These are phyloP conservation scores for Neofusicoccum sp. DNA, from an alignment of 2,329 filamentous ascomycete genomes.

Conservation along the genomic window DNA sequence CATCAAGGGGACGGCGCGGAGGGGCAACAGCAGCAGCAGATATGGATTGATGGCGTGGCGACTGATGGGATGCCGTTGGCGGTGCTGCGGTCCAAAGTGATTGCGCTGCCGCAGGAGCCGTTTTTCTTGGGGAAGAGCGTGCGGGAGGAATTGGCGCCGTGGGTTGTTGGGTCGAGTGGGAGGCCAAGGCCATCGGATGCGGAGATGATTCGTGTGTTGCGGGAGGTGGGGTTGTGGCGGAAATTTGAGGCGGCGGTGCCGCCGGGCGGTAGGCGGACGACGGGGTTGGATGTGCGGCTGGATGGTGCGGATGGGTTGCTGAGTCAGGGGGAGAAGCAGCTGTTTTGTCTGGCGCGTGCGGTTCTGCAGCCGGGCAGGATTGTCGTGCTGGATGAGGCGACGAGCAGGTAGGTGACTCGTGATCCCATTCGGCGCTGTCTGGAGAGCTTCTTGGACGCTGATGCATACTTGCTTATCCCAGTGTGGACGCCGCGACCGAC, in stretches of 20 bases:
- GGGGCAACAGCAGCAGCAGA: constrained; percentile 32
- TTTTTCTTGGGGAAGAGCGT: constrained; percentile 50
- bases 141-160: constrained; percentile 45
- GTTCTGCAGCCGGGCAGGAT: constrained; percentile 47
- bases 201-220: constrained; percentile 24
- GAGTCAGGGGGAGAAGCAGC: constrained; percentile 60
- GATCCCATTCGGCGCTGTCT: neutral
- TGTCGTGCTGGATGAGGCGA: constrained; percentile 38
- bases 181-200: constrained; percentile 20
- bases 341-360: constrained; percentile 65
- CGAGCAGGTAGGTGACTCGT: constrained; percentile 33
- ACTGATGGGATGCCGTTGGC: constrained; percentile 45
- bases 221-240: constrained; percentile 27
- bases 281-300: constrained; percentile 23
- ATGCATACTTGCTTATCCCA: constrained; percentile 27
- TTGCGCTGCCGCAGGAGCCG: constrained; percentile 58
- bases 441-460: neutral
- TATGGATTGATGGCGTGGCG: constrained; percentile 49
- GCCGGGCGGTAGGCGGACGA: neutral
- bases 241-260: constrained; percentile 18
- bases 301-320: constrained; percentile 25
- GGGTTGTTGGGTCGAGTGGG: constrained; percentile 20
- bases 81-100: constrained; percentile 51
- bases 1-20: constrained; percentile 19
- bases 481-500: constrained; percentile 62